Conservation (phyloP, 768 basidiomycete genomes). For the Rhodotorula diobovata region DNA sequence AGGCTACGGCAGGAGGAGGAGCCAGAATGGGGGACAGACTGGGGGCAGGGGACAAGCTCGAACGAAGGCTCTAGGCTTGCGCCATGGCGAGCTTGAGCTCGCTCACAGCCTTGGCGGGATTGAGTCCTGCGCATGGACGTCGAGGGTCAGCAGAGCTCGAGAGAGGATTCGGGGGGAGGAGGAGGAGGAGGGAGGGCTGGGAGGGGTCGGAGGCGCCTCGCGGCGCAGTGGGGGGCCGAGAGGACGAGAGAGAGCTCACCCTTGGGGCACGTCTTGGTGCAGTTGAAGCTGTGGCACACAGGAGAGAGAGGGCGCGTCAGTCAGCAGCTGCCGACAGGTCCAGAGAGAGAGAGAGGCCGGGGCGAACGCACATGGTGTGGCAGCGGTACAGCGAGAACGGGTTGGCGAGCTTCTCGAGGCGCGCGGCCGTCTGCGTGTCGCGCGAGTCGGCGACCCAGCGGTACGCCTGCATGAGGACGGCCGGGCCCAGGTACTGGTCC, state of each 20-base stretch:
- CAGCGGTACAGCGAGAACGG: constrained; percentile 94
- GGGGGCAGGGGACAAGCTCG: neutral
- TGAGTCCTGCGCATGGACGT: neutral
- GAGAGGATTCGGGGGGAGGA: neutral
- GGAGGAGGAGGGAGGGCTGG: neutral
- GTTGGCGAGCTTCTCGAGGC: constrained; percentile 91
- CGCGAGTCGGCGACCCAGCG: constrained; percentile 97
- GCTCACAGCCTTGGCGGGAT: neutral
- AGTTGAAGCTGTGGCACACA: constrained; percentile 1
- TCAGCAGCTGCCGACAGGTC: neutral
- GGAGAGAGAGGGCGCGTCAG: too few species aligned
- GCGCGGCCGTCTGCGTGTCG: constrained; percentile 69
- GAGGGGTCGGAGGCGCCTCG: neutral
- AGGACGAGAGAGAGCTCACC: neutral
- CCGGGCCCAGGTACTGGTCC: constrained; percentile 95
- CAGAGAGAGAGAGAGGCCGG: neutral
- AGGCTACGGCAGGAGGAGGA: too few species aligned
- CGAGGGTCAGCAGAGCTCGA: neutral
- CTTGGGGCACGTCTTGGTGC: constrained; percentile 1
- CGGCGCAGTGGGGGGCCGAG: neutral
- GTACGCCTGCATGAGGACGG: constrained; percentile 65
- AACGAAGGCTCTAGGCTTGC: neutral
- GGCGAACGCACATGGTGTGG: constrained; percentile 58
- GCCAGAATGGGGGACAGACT: neutral
- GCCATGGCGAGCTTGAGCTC: constrained; percentile 3